Base-by-base conservation (phyloP, 2,329 filamentous ascomycete species). In the Sporothrix euskadiensis region DNA sequence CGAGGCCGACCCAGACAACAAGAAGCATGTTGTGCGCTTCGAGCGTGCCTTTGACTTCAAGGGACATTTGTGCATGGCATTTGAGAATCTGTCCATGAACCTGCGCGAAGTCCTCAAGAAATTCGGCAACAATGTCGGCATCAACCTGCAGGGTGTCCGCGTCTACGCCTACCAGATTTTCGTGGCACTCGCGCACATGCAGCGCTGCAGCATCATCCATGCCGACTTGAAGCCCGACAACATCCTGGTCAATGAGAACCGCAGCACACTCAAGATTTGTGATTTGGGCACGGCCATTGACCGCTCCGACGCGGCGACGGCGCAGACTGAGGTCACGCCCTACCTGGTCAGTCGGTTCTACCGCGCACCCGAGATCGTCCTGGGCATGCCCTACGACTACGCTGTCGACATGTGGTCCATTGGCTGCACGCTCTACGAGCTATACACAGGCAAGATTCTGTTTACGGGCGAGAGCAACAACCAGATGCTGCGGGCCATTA, bases 171-270 rank as follows among this genome's bases (percentile, higher is more conserved):
- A 94, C 79, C 96, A 99, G 82, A 97, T 97, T 81, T 98, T 99
- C 81, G 86, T 97, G 39, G 94, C 94, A 1, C 84, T 99, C 71
- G 91, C 91, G 78, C 90, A 98, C 78, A 89, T 99, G 84, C 92
- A 94, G 78, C 95, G 94, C 80, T 97, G 93, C 84, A 94, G 94
- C 81, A 93, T 99, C 80, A 88, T 99, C 71, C 96, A 99, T 81
- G 94, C 95, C 16, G 96, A 99, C 85, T 82, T 99, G 78, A 99
- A 99, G 83, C 96, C 96, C 9, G 96, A 99, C 88, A 99, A 99
- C 78, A 95, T 99, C 73, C 84, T 99, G 78, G 94, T 95, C 77
- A 96, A 95, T 78, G 93, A 97, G 77, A 89, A 86, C 74, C 91
- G 92, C 74, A 97, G 91, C 77, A 83, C 94, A 39, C 88, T 99